A percentile compares a stretch with the other conserved stretches of the same genome.
These are phyloP conservation scores for Talaromyces proteolyticus DNA, from an alignment of 495 filamentous ascomycete species.

Conservation along the genomic window DNA sequence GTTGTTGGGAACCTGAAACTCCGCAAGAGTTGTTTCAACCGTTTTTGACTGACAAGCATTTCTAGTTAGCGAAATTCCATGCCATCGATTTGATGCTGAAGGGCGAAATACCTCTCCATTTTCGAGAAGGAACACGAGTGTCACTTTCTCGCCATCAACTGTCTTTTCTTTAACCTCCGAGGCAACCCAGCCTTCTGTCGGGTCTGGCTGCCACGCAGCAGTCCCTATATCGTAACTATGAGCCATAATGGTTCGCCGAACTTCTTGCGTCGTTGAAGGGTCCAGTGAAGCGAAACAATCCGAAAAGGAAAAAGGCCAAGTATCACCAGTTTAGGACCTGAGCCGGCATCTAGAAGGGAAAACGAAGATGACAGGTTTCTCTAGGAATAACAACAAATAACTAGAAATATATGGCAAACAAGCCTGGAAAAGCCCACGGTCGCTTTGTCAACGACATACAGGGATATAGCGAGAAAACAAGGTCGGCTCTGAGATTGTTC, in stretches of 20 bases:
- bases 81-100: background rate
- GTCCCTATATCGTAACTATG: conserved; percentile 97
- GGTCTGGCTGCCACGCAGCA: conserved; percentile 95
- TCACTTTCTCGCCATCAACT: conserved; percentile 78
- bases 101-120: conserved; percentile 77
- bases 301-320: conserved; percentile 7
- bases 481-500: background rate
- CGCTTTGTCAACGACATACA: background rate
- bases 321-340: background rate
- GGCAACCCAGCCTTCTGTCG: conserved; percentile 91
- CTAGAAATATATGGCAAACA: conserved; percentile 3
- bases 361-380: conserved; percentile 1
- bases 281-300: conserved; percentile 9
- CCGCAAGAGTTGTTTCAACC: conserved; percentile 74
- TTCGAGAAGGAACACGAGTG: conserved; percentile 75
- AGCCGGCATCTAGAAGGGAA: background rate
- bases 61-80: conserved; percentile 16
- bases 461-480: background rate
- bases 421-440: background rate
- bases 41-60: conserved; percentile 55
- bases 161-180: conserved; percentile 90
- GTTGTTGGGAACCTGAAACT: conserved; percentile 69
- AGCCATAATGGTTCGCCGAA: conserved; percentile 56
- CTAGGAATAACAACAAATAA: background rate
- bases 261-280: no score